phyloP scores from a whole-genome alignment of 2,329 filamentous ascomycete species.

The Cryphonectria japonica region DNA sequence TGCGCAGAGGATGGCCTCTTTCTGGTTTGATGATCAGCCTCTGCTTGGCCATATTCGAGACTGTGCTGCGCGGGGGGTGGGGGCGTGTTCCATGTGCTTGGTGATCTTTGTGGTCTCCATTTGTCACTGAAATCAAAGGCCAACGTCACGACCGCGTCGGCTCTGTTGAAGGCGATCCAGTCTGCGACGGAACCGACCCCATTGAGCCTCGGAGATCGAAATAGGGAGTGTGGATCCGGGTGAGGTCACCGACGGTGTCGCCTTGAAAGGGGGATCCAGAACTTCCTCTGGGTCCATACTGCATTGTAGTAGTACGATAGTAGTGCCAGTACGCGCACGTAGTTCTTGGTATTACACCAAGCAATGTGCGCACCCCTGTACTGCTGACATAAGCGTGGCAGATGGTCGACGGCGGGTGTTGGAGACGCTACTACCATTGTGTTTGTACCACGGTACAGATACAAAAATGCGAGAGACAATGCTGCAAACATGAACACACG shows the following conservation, averaged over 20 bases:
- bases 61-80: neutral
- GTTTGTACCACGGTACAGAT: neutral
- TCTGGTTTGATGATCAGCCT: neutral
- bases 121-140: conserved; percentile 4
- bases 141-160: conserved; percentile 14
- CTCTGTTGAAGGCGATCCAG: neutral
- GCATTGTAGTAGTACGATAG: neutral
- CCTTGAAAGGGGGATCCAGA: conserved; percentile 7
- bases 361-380: neutral
- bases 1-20: neutral
- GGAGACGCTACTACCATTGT: too few relatives aligned
- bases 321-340: neutral
- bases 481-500: neutral
- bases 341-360: neutral
- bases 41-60: neutral
- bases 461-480: neutral
- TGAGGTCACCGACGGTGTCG: conserved; percentile 11
- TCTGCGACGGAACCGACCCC: neutral
- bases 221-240: conserved; percentile 2
- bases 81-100: neutral
- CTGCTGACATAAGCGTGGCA: neutral
- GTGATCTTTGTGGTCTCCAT: neutral
- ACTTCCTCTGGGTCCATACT: neutral
- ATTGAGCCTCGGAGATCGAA: conserved; percentile 13
- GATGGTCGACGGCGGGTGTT: neutral